Evolutionary conservation across 352 stramenopile species (phyloP).

Genomic region (Plasmopara viticola): DNA sequence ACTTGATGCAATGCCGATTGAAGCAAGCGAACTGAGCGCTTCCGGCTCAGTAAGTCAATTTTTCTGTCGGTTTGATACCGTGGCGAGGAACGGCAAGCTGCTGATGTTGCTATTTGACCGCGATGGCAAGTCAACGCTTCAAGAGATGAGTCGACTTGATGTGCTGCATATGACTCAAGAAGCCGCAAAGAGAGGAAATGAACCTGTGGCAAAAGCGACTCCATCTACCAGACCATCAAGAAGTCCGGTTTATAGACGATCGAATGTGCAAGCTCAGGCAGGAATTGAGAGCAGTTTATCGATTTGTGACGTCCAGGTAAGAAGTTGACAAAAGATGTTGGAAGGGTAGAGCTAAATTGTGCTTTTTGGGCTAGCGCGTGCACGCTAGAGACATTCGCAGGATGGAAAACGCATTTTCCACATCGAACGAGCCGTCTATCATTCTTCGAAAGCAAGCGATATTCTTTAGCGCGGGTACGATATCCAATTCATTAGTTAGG

Average conservation of each 20-base stretch:
- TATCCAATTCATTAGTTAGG: no score
- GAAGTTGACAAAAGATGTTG: background rate
- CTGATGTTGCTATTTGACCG: conserved; percentile 41
- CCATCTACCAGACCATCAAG: conserved; percentile 5
- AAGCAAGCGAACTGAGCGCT: no score
- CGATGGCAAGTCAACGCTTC: background rate
- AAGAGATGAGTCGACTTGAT: conserved; percentile 43
- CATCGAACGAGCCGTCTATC: no score
- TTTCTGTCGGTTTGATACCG: no score
- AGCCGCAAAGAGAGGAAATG: conserved; percentile 24
- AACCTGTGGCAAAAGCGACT: conserved; percentile 5
- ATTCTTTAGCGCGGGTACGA: no score
- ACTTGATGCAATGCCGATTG: no score
- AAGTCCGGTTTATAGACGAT: conserved; percentile 10
- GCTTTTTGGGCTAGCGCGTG: no score
- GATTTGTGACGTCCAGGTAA: conserved; percentile 33
- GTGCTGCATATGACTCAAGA: conserved; percentile 53
- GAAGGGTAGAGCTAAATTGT: no score
- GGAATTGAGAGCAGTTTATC: conserved; percentile 2
- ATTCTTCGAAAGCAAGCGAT: no score
- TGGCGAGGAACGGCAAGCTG: conserved; percentile 18
- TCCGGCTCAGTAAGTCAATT: no score
- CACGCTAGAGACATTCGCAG: no score
- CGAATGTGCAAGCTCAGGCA: conserved; percentile 2
- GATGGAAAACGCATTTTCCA: no score